Evolutionary conservation across 345 rosid species (phyloP), one percentile per base, ranked within the genome.

Genomic region (Diplotaxis tenuifolia): DNA sequence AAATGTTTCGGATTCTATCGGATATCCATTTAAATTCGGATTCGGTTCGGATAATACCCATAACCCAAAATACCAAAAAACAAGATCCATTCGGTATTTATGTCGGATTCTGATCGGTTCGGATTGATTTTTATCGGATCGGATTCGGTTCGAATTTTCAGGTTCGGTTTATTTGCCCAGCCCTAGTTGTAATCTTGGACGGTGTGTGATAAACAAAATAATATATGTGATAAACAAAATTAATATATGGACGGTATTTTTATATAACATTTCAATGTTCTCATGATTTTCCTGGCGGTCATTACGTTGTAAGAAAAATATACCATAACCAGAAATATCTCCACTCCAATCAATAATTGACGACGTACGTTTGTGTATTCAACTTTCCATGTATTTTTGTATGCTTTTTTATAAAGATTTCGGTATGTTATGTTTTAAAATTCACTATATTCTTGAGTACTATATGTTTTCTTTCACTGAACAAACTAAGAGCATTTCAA

Each of bases 291-390:
- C 31, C 27, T 18, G 27, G 65, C 21, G 19, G 78, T 59, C 42
- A 58, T 22, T 66, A 66, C 56, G 11, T 21, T 20, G 15, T n/a
- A 53, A 28, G 28, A 53, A 11, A 19, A n/a, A 38, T 38, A 9
- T 28, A 55, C 14, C 28, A 22, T 23, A 57, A 59, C 53, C 7
- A 16, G 7, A 52, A 32, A 67, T 31, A 67, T 59, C 62, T 60
- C 4, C 29, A 9, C 9, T 49, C 59, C n/a, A n/a, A n/a, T n/a
- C 62, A 34, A 25, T 67, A 18, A 74, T 60, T 50, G 68, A 47
- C 52, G 10, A 42, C 28, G 69, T 62, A 42, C 56, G 58, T 25
- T 50, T 63, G 27, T 56, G 52, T 45, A 21, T 56, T 29, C 20
- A 23, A 31, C 7, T 4, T 65, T 65, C 9, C 4, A 12, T 42